These are phyloP conservation scores for Diutina rugosa DNA, from an alignment of 1,139 yeast species.

Conservation along the genomic window DNA sequence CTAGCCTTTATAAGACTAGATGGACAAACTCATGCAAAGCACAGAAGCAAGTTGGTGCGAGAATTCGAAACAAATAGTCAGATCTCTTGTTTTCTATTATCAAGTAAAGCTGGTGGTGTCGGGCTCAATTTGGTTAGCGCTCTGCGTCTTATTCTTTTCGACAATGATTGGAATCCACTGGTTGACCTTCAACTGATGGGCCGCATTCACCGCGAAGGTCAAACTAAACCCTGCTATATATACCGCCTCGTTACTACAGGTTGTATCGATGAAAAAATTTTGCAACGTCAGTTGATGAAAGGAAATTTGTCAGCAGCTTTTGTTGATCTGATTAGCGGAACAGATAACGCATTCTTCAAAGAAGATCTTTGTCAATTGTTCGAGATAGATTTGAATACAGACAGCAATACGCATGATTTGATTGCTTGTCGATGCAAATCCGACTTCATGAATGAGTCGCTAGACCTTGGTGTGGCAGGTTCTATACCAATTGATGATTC, in stretches of 20 bases:
- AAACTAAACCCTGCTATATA: slow-evolving; percentile 60
- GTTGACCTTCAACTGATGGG: slow-evolving; percentile 94
- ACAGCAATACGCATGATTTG: slow-evolving; percentile 73
- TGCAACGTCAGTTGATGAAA: slow-evolving; percentile 87
- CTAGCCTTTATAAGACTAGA: slow-evolving; percentile 56
- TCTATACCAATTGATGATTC: background rate
- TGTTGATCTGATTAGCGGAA: slow-evolving; percentile 37
- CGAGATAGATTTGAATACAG: slow-evolving; percentile 33
- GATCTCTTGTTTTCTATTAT: slow-evolving; percentile 58
- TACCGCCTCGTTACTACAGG: slow-evolving; percentile 83
- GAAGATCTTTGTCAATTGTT: slow-evolving; percentile 69
- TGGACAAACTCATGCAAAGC: slow-evolving; percentile 65
- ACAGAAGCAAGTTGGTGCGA: slow-evolving; percentile 53
- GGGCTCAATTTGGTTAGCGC: slow-evolving; percentile 90
- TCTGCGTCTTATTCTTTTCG: slow-evolving; percentile 69
- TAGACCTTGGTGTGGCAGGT: background rate
- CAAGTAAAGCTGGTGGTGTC: slow-evolving; percentile 91
- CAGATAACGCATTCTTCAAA: slow-evolving; percentile 38
- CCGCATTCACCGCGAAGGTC: slow-evolving; percentile 90
- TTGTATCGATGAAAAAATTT: slow-evolving; percentile 86
- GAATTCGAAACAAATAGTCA: slow-evolving; percentile 45
- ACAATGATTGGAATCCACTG: slow-evolving; percentile 93
- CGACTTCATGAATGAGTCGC: background rate
- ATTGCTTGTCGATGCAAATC: slow-evolving; percentile 53
- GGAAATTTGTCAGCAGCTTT: slow-evolving; percentile 69